Evolutionary conservation across 345 rosid species (phyloP), one percentile per base, ranked within the genome.

Genomic region (Hevea brasiliensis): DNA sequence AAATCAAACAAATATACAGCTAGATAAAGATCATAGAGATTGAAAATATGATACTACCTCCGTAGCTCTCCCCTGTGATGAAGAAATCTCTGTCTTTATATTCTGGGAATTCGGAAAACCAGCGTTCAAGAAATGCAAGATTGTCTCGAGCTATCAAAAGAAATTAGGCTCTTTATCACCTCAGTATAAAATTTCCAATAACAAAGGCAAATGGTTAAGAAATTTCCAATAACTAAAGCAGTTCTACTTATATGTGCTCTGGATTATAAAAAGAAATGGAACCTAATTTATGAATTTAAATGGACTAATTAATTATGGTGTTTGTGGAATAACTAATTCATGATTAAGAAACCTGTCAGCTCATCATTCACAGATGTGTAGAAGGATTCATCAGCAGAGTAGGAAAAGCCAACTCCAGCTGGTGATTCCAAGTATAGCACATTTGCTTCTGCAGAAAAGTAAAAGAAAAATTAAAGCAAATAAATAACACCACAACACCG

Each of bases 361-460:
- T 71, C 37, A 40, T 77, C 80, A 56, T 60, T 66, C 8, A 66
- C 76, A 57, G 67, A 65, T 32, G n/a, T 9, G 57, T 71, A 77
- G 55, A 77, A 72, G 44, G 80, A 65, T 23, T 58, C 18, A 67
- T 77, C 65, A 24, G 72, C 61, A 57, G 76, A 77, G 68, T 77
- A 77, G 42, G 80, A 77, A 62, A 77, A 77, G 67, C 80, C 80
- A 57, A 77, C 76, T 35, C 80, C 80, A 2, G 80, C 76, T 15
- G 80, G 79, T 15, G 79, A 76, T 70, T 76, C 79, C 65, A 70
- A 13, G 66, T 76, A 71, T 8, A 76, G 21, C 72, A 72, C 65
- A 50, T 77, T 77, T 65, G 76, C 80, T 55, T 71, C 80, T 72
- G 76, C 41, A 65, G 44, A 59, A 9, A 7, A 8, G 5, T 17